Conservation (phyloP, 169 alveolate genomes). For the Besnoitia besnoiti region DNA sequence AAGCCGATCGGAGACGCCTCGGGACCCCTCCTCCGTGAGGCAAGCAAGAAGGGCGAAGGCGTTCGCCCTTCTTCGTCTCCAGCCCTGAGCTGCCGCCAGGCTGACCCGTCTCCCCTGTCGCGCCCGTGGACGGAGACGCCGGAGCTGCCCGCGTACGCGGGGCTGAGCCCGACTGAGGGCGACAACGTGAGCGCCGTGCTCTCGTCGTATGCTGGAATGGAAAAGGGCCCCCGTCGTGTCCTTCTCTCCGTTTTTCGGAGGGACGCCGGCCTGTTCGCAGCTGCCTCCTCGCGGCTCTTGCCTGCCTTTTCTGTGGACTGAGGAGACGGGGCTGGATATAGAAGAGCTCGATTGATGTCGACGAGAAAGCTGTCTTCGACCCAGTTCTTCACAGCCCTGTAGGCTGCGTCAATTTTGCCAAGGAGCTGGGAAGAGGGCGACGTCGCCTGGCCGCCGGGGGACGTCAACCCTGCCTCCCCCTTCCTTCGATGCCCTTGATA, state of each 20-base stretch:
- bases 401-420: neutral
- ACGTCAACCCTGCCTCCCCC: neutral
- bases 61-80: neutral
- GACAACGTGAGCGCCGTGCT: neutral
- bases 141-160: neutral
- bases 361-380: neutral
- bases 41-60: neutral
- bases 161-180: neutral
- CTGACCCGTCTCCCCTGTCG: neutral
- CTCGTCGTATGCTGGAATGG: neutral
- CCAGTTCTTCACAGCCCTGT: neutral
- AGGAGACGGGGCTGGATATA: neutral
- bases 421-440: conserved; percentile 24
- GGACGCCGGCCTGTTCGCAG: neutral
- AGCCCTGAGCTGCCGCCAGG: neutral
- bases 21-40: neutral
- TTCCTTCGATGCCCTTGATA: neutral
- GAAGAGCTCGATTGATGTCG: neutral
- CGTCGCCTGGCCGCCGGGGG: neutral
- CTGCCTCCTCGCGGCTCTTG: neutral
- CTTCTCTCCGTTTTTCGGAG: neutral
- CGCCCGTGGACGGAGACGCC: neutral
- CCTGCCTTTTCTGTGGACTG: too few relatives aligned
- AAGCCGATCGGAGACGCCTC: neutral
- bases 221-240: too few relatives aligned